These are phyloP conservation scores for Myriosclerotinia duriaeana DNA, from an alignment of 2,329 filamentous ascomycete genomes.

Conservation along the genomic window DNA sequence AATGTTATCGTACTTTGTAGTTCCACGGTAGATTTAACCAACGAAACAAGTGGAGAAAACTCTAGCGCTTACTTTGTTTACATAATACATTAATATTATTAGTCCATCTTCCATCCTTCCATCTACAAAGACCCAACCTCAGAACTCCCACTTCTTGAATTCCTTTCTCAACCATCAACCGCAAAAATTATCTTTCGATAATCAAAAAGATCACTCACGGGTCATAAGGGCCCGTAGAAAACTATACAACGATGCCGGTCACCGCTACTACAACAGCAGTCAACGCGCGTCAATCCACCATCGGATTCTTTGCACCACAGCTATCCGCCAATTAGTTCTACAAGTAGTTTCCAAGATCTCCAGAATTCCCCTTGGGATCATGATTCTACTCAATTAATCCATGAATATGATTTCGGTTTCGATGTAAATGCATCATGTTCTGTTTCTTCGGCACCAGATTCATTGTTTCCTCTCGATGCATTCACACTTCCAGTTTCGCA, in stretches of 20 bases:
- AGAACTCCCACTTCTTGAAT: neutral
- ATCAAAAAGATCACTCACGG: constrained; percentile 24
- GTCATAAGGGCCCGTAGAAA: constrained; percentile 33
- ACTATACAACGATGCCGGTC: constrained; percentile 31
- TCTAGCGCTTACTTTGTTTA: constrained; percentile 3
- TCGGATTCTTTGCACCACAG: constrained; percentile 27
- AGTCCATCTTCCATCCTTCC: too few relatives aligned
- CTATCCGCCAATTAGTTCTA: constrained; percentile 14
- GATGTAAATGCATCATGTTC: neutral
- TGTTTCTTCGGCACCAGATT: constrained; percentile 7
- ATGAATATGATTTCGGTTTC: constrained; percentile 22
- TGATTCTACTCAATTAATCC: constrained; percentile 1
- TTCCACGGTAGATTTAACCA: too few relatives aligned
- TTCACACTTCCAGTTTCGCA: neutral
- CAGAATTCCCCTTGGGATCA: constrained; percentile 16
- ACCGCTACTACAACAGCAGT: constrained; percentile 23
- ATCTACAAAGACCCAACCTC: constrained; percentile 6
- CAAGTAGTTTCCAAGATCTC: constrained; percentile 14
- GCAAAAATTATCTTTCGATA: constrained; percentile 10
- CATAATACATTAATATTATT: neutral
- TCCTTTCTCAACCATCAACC: neutral
- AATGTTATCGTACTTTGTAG: too few relatives aligned
- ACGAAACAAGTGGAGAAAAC: too few relatives aligned
- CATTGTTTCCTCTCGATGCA: constrained; percentile 6
- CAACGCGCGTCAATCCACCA: constrained; percentile 16